phyloP scores from a whole-genome alignment of 805 yeast genomes.

The Brettanomyces custersianus region DNA sequence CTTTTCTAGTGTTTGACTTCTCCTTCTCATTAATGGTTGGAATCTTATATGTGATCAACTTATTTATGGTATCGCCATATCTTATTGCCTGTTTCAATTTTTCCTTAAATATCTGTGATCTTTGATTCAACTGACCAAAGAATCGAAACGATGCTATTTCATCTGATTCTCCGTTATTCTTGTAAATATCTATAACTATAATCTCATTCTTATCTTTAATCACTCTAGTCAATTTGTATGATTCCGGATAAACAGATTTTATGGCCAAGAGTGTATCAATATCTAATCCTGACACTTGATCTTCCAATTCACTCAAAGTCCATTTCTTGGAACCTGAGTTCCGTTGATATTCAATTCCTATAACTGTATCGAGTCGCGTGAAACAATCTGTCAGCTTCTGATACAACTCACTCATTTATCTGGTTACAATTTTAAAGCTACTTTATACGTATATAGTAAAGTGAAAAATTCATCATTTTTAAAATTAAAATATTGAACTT shows the following conservation, averaged over 20 bases:
- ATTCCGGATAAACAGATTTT: conserved; percentile 3
- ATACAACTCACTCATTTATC: no score
- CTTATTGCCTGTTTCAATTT: no score
- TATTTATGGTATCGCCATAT: neutral
- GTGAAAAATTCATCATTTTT: neutral
- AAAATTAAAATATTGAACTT: neutral
- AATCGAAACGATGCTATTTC: neutral
- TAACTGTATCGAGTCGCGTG: neutral
- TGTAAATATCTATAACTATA: neutral
- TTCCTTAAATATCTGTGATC: neutral
- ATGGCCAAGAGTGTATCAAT: neutral
- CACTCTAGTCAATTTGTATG: neutral
- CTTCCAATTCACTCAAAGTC: neutral
- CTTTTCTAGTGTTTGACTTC: neutral
- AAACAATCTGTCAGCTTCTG: conserved; percentile 5
- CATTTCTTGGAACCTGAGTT: neutral
- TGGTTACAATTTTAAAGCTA: no score
- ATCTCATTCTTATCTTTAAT: neutral
- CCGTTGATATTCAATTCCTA: conserved; percentile 2
- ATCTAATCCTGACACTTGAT: neutral
- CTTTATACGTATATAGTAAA: neutral
- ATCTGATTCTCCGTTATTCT: no score
- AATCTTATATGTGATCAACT: neutral
- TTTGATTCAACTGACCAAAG: neutral
- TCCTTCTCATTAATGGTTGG: neutral